Base-by-base conservation (phyloP, 305 asterid genomes). In the Ilex paraguariensis region DNA sequence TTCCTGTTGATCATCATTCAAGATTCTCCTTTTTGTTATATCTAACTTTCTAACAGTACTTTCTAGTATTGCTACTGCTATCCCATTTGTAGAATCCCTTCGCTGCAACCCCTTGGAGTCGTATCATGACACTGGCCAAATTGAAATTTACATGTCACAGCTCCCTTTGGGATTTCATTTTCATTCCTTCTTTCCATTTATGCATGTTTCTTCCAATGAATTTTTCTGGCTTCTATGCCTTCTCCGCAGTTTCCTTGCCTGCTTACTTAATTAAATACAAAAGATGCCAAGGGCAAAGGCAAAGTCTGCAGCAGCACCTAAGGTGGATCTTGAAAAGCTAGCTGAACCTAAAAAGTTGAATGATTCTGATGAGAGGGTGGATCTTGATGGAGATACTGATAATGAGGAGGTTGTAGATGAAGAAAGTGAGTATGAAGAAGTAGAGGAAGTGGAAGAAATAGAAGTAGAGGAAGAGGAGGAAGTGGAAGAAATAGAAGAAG, bases 201-300 rank as follows among this genome's bases (percentile, higher is more conserved):
- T 79, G 77, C 64, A 83, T 86, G 79, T 85, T 90, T 82, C 79
- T 80, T 88, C 87, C 81, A 85, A 91, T 94, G 82, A 87, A 85
- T 85, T 80, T 79, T 66, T 83, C 82, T 60, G 83, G 95, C 89
- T 79, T 85, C 85, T 80, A 83, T 81, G 71, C 78, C 79, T 81
- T 73, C 77, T 72, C 71, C 95, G 81, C 91, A 92, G 85, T 78
- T 75, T 86, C 90, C 63, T 79, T 77, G 70, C 82, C 80, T 81
- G 87, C 67, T 74, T 80, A 63, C 42, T 76, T 72, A 73, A 63
- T 66, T 76, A 82, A 85, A 78, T 78, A 70, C 79, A 71, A 81
- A 82, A 74, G 90, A 93, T 93, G 97, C 95, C 95, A 60, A 87
- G 94, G 87, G 72, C 94, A 66, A 84, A 79, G 79, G 75, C 86